Evolutionary conservation across 805 yeast species (phyloP).

Genomic region (Lipomyces orientalis): DNA sequence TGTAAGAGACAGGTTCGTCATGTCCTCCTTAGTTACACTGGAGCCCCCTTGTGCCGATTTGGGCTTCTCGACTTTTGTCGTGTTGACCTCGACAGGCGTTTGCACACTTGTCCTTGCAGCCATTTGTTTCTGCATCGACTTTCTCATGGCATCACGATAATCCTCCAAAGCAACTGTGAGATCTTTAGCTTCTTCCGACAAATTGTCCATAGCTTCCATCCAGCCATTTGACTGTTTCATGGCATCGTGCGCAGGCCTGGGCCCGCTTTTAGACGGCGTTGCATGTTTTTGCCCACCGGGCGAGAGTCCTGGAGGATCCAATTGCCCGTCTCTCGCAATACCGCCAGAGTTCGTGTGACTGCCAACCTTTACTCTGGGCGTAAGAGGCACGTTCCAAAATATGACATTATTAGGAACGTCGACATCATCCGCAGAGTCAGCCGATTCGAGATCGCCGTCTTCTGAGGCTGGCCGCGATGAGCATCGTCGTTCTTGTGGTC

Average conservation of each 20-base stretch:
- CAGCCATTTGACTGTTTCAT: constrained; percentile 15
- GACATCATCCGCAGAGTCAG: constrained; percentile 56
- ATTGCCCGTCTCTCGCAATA: background rate
- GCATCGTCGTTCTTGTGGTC: constrained; percentile 7
- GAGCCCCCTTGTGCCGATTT: background rate
- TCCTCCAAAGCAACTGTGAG: constrained; percentile 44
- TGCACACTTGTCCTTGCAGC: constrained; percentile 6
- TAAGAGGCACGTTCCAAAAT: constrained; percentile 68
- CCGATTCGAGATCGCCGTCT: constrained; percentile 37
- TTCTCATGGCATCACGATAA: constrained; percentile 30
- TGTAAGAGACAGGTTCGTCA: constrained; percentile 53
- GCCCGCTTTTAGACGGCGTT: background rate
- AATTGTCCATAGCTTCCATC: constrained; percentile 43
- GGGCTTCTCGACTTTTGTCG: background rate
- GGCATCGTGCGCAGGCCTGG: background rate
- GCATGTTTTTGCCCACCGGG: background rate
- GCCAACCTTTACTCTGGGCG: constrained; percentile 48
- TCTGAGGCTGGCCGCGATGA: background rate
- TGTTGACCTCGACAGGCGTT: background rate
- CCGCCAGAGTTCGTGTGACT: background rate
- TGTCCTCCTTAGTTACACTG: constrained; percentile 16
- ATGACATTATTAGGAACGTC: constrained; percentile 59
- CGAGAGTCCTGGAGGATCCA: constrained; percentile 6
- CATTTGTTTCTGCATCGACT: constrained; percentile 12
- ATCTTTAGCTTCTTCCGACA: constrained; percentile 47